Evolutionary conservation across 106 monocot genomes (phyloP).

Genomic region (Chionographis japonica): DNA sequence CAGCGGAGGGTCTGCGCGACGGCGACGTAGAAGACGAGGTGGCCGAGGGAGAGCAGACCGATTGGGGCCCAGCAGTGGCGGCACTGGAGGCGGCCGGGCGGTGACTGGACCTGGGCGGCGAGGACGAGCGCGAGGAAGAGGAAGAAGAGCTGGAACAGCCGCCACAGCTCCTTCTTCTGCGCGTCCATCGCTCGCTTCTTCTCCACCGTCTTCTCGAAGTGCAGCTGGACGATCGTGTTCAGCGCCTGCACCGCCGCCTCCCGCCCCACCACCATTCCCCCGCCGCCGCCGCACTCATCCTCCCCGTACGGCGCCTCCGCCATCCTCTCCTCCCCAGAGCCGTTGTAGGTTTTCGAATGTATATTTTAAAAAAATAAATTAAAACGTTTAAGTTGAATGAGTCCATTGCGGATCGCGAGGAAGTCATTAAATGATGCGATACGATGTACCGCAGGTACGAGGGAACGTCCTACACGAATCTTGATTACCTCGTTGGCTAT

Average conservation of each 20-base stretch:
- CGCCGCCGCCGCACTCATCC: constrained; percentile 4
- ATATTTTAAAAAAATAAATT: too few species aligned
- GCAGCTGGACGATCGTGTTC: constrained; percentile 85
- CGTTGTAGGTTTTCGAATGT: too few species aligned
- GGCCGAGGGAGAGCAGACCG: constrained; percentile 67
- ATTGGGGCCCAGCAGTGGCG: constrained; percentile 88
- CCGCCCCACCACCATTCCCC: constrained; percentile 22
- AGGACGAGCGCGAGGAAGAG: constrained; percentile 71
- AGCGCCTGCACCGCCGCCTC: constrained; percentile 74
- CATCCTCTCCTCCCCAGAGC: constrained; percentile 7
- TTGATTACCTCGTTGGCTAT: too few species aligned
- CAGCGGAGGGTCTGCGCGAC: constrained; percentile 91
- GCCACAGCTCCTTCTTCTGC: constrained; percentile 88
- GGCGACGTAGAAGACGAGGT: constrained; percentile 82
- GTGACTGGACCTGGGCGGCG: constrained; percentile 22
- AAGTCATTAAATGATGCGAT: too few species aligned
- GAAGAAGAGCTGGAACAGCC: constrained; percentile 81
- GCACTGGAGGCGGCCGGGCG: constrained; percentile 63
- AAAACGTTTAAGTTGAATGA: too few species aligned
- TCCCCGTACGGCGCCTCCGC: constrained; percentile 25
- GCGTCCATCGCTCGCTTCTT: constrained; percentile 78
- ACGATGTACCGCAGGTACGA: too few species aligned
- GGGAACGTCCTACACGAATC: too few species aligned
- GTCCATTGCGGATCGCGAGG: too few species aligned
- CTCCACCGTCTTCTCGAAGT: constrained; percentile 96